Evolutionary conservation across 768 basidiomycete species (phyloP).

Genomic region (Podaxis pistillaris): DNA sequence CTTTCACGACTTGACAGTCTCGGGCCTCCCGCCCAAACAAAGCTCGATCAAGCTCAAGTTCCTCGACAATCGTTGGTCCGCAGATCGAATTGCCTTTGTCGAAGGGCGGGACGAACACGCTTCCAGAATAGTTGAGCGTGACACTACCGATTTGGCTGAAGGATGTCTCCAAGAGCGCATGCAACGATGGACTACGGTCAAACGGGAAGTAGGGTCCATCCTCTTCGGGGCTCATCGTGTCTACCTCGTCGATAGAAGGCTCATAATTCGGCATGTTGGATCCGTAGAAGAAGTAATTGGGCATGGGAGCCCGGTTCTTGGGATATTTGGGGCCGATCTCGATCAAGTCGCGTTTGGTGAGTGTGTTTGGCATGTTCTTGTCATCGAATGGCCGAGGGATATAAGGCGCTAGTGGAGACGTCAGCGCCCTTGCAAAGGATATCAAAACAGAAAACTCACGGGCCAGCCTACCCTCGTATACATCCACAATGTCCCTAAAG

Average conservation of each 20-base stretch:
- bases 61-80: neutral
- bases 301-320: neutral
- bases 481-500: neutral
- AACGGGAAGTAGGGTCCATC: neutral
- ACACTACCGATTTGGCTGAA: neutral
- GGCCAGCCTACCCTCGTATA: neutral
- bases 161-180: neutral
- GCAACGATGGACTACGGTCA: neutral
- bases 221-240: neutral
- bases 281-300: constrained; percentile 7
- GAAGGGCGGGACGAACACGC: neutral
- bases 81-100: neutral
- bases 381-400: neutral
- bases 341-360: neutral
- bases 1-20: neutral
- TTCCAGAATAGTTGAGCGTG: neutral
- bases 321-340: constrained; percentile 1
- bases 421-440: neutral
- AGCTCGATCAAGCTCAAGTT: neutral
- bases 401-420: neutral
- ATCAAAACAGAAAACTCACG: neutral
- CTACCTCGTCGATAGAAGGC: neutral
- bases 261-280: neutral
- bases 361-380: neutral
- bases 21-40: neutral